A percentile compares a stretch with the other conserved stretches of the same genome.
Evolutionary conservation across 1,139 yeast species (phyloP).

Genomic region (Lodderomyces beijingensis): DNA sequence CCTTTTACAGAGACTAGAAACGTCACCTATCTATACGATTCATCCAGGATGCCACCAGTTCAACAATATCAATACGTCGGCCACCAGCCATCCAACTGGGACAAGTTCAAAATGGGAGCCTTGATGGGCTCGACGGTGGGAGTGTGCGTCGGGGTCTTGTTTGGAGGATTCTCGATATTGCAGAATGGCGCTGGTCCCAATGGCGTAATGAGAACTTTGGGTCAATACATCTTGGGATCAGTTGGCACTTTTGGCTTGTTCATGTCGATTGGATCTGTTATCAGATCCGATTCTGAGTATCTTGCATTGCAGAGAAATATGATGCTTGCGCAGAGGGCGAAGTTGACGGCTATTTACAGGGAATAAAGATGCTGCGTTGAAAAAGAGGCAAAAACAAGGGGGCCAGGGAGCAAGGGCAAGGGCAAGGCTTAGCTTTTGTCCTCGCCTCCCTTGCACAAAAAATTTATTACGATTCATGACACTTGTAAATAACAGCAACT

Average conservation of each 20-base stretch:
- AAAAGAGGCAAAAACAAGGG: neutral
- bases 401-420: neutral
- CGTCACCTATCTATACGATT: too few relatives aligned
- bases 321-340: constrained; percentile 34
- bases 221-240: constrained; percentile 94
- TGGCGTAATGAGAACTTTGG: constrained; percentile 93
- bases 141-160: constrained; percentile 89
- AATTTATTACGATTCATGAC: too few relatives aligned
- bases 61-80: constrained; percentile 68
- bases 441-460: neutral
- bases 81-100: constrained; percentile 86
- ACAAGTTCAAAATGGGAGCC: constrained; percentile 96
- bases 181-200: constrained; percentile 98
- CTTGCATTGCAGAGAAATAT: constrained; percentile 38
- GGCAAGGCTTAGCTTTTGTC: too few relatives aligned
- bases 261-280: constrained; percentile 93
- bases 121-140: constrained; percentile 97
- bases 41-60: constrained; percentile 87
- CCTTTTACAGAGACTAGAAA: too few relatives aligned
- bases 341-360: constrained; percentile 29
- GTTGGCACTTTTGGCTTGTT: constrained; percentile 95
- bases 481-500: too few relatives aligned
- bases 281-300: constrained; percentile 66
- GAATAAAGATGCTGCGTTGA: constrained; percentile 9
- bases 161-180: constrained; percentile 88